Evolutionary conservation across 495 filamentous ascomycete species (phyloP), one percentile per base, ranked within the genome.

Genomic region (Sabuloglossum arenarium): DNA sequence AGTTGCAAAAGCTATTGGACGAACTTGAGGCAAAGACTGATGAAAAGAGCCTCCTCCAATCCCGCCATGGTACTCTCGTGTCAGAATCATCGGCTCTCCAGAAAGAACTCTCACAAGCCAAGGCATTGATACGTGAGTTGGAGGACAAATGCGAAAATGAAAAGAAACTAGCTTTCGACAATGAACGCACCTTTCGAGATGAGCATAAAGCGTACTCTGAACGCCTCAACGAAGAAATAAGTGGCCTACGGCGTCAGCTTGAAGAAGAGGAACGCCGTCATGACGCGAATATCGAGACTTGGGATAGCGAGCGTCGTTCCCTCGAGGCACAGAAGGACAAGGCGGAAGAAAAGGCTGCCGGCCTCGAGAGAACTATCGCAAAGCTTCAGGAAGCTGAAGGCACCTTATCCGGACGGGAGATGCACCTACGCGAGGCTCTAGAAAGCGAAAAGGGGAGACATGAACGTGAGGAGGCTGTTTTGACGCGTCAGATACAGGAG

Each of bases 291-390:
- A 74, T 78, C 61, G 80, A 85, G 47, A 77, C 79, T 52, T 88
- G 84, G 85, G 75, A 82, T 29, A 74, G 75, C 24, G 76, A 80
- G 58, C 79, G 73, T 59, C 77, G 77, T 39, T 72, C 72, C 51
- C 68, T 90, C 11, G 75, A 85, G 57, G 70, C 78, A 5, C 79
- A 85, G 58, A 78, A 77, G 53, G 76, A 81, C 54, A 75, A 74
- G 59, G 78, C 81, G 1, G 81, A 86, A 61, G 80, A 84, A 56
- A 77, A 82, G 53, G 80, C 79, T 11, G 68, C 72, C 19, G 79
- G 80, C n/a, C 77, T 86, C 29, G 80, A 87, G 65, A 73, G 76
- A 50, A 83, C 82, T 0, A 80, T 88, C 57, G 78, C 85, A 56
- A 79, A 76, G 60, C 69, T 90, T n/a, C 82, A 84, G 51, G 68